Conservation (phyloP, 768 basidiomycete species). For the Hypsizygus marmoreus region DNA sequence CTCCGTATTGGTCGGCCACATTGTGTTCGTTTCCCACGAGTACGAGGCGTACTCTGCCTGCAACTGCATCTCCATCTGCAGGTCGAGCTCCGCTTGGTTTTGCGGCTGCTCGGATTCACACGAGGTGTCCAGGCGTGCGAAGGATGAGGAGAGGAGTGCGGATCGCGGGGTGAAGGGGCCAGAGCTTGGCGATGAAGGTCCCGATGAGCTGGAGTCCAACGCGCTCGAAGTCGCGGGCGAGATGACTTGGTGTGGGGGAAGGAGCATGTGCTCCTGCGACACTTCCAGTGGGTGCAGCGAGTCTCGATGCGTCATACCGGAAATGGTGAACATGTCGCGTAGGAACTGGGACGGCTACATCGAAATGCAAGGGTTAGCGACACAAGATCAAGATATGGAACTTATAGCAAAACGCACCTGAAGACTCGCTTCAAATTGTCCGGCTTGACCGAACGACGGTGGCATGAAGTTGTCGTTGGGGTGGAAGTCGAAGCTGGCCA, state of each 20-base stretch:
- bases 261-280: conserved; percentile 37
- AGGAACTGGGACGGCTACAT: conserved; percentile 51
- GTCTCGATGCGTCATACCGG: conserved; percentile 21
- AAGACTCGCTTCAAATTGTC: conserved; percentile 48
- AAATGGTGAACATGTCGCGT: conserved; percentile 46
- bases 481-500: conserved; percentile 57
- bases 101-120: conserved; percentile 24
- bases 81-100: conserved; percentile 36
- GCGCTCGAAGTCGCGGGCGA: conserved; percentile 53
- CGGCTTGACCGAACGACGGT: conserved; percentile 38
- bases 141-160: conserved; percentile 28
- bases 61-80: conserved; percentile 41
- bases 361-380: conserved; percentile 11
- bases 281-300: conserved; percentile 47
- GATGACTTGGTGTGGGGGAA: conserved; percentile 45
- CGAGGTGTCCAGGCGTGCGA: conserved; percentile 25
- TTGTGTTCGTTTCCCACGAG: conserved; percentile 33
- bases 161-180: conserved; percentile 53
- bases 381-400: conserved; percentile 10
- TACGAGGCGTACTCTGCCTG: conserved; percentile 39
- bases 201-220: conserved; percentile 47
- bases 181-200: conserved; percentile 51
- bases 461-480: conserved; percentile 46
- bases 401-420: conserved; percentile 38
- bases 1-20: conserved; percentile 35